These are phyloP conservation scores for Arthrinium puccinioides DNA, from an alignment of 2,329 filamentous ascomycete species.

Conservation along the genomic window DNA sequence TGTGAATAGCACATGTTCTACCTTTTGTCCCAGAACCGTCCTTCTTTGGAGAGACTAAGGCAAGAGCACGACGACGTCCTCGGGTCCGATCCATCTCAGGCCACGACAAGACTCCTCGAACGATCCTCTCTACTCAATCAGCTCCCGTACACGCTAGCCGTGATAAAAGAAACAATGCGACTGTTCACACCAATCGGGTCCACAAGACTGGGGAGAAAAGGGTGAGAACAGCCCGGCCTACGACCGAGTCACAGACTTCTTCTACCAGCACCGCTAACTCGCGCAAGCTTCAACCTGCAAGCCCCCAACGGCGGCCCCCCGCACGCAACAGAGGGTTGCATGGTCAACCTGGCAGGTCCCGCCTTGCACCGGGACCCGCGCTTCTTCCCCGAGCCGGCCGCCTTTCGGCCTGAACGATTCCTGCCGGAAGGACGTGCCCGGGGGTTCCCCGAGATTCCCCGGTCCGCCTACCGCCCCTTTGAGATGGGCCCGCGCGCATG, in stretches of 20 bases:
- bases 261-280: slow-evolving; percentile 28
- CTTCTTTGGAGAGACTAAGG: no score
- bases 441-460: slow-evolving; percentile 14
- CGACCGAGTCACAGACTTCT: no score
- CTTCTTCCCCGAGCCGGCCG: slow-evolving; percentile 41
- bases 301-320: slow-evolving; percentile 32
- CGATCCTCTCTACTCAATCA: slow-evolving; percentile 38
- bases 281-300: slow-evolving; percentile 26
- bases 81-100: slow-evolving; percentile 27
- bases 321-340: slow-evolving; percentile 30
- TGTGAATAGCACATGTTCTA: no score
- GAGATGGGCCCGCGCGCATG: slow-evolving; percentile 46
- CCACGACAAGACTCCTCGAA: slow-evolving; percentile 27
- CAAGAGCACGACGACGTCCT: slow-evolving; percentile 30
- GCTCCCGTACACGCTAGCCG: slow-evolving; percentile 41
- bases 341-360: slow-evolving; percentile 13
- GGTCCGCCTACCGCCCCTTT: slow-evolving; percentile 45
- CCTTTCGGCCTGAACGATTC: slow-evolving; percentile 37
- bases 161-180: slow-evolving; percentile 45
- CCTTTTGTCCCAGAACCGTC: no score
- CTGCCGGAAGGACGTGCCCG: slow-evolving; percentile 17
- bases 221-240: no score
- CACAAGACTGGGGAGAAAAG: no score
- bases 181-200: slow-evolving; percentile 36
- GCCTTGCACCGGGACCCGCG: slow-evolving; percentile 22